These are phyloP conservation scores for Solanum chilense DNA, from an alignment of 257 asterid genomes.

Conservation along the genomic window DNA sequence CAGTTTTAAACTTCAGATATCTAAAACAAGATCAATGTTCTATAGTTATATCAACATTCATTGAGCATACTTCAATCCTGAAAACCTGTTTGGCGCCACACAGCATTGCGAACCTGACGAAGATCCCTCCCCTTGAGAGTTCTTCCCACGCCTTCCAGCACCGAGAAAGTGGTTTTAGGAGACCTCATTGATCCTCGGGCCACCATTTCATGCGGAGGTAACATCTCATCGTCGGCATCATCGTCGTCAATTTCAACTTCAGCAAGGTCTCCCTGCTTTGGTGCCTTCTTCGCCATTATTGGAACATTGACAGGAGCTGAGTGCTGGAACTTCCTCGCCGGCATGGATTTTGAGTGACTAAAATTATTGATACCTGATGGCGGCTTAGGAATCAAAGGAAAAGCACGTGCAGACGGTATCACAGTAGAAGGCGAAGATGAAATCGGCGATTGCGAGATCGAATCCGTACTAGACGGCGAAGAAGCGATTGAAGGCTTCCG, in stretches of 20 bases:
- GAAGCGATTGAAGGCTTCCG: conserved; percentile 22
- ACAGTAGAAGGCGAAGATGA: conserved; percentile 9
- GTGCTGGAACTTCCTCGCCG: conserved; percentile 47
- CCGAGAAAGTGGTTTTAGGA: conserved; percentile 48
- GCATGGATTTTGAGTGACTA: conserved; percentile 42
- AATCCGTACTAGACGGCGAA: conserved; percentile 1
- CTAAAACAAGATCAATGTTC: not conserved
- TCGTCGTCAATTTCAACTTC: conserved; percentile 28
- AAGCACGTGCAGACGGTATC: conserved; percentile 28
- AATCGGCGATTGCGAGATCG: not conserved
- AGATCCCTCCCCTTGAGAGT: conserved; percentile 92
- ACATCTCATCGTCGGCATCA: conserved; percentile 56
- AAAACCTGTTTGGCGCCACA: conserved; percentile 82
- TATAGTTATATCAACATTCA: not conserved
- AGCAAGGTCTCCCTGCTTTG: conserved; percentile 13
- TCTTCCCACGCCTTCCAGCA: conserved; percentile 77
- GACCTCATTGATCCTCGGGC: conserved; percentile 48
- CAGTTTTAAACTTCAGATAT: not conserved
- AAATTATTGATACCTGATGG: conserved; percentile 10
- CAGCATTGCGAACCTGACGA: conserved; percentile 84
- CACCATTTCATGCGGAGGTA: conserved; percentile 85
- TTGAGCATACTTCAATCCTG: conserved; percentile 21
- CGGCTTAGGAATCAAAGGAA: conserved; percentile 53
- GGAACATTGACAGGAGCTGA: conserved; percentile 78
- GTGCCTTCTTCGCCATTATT: conserved; percentile 34